These are phyloP conservation scores for Penicillium aurantiogriseum DNA, from an alignment of 2,329 filamentous ascomycete genomes.

Conservation along the genomic window DNA sequence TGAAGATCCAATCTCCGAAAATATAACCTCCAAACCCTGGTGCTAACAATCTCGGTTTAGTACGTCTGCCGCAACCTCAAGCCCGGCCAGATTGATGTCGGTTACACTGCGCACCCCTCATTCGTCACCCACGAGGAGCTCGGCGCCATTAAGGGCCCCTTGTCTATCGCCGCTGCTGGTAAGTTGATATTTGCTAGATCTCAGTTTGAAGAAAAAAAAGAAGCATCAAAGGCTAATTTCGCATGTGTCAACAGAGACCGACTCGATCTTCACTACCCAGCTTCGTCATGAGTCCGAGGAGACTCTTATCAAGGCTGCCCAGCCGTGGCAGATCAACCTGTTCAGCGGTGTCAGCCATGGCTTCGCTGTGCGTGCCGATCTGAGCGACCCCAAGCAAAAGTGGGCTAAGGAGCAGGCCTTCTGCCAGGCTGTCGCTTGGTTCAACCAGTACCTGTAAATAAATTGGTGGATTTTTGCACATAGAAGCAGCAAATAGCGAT, in stretches of 20 bases:
- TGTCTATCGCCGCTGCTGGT: slow-evolving; percentile 63
- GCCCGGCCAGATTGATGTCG: slow-evolving; percentile 64
- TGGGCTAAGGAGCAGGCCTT: slow-evolving; percentile 83
- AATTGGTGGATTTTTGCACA: neutral
- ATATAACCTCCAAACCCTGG: too few relatives aligned
- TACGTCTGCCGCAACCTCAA: slow-evolving; percentile 68
- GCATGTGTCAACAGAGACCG: slow-evolving; percentile 50
- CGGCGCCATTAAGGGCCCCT: slow-evolving; percentile 61
- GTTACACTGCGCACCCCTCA: slow-evolving; percentile 73
- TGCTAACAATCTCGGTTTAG: slow-evolving; percentile 34
- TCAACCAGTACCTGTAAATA: slow-evolving; percentile 59
- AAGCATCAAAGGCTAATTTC: slow-evolving; percentile 3
- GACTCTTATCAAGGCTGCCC: slow-evolving; percentile 57
- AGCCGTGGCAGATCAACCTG: slow-evolving; percentile 73
- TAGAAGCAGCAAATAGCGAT: neutral
- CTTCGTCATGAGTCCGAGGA: slow-evolving; percentile 64
- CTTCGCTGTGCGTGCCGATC: slow-evolving; percentile 69
- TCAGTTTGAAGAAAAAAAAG: neutral
- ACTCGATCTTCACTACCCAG: slow-evolving; percentile 63
- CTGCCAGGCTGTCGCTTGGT: slow-evolving; percentile 73
- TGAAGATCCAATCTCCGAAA: neutral
- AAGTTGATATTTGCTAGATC: slow-evolving; percentile 18
- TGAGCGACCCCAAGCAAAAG: slow-evolving; percentile 55
- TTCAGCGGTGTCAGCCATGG: slow-evolving; percentile 72
- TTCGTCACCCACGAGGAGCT: slow-evolving; percentile 70